A percentile compares a stretch with the other conserved stretches of the same genome.
Conservation (phyloP, 2,329 filamentous ascomycete species). For the Stachybotrys elegans region DNA sequence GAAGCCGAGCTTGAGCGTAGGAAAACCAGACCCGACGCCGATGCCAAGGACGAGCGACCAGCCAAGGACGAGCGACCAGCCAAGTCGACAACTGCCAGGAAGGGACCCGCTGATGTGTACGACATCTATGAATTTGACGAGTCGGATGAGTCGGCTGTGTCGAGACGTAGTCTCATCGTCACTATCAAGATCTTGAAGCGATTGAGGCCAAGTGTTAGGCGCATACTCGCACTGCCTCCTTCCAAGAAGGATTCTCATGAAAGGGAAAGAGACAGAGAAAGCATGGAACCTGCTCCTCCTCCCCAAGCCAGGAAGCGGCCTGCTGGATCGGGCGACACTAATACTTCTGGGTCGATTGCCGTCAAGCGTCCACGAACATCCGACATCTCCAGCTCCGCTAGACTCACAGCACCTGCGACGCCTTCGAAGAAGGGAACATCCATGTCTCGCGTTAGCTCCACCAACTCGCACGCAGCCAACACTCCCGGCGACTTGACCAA, state of each 20-base stretch:
- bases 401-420: slow-evolving; percentile 39
- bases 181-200: slow-evolving; percentile 44
- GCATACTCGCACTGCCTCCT: slow-evolving; percentile 39
- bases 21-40: slow-evolving; percentile 22
- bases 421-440: slow-evolving; percentile 45
- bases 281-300: slow-evolving; percentile 31
- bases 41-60: slow-evolving; percentile 8
- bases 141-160: slow-evolving; percentile 17
- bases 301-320: slow-evolving; percentile 45
- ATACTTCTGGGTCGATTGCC: slow-evolving; percentile 27
- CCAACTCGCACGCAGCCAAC: slow-evolving; percentile 42
- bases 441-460: slow-evolving; percentile 51
- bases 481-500: slow-evolving; percentile 43
- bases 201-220: slow-evolving; percentile 37
- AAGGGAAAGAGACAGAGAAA: slow-evolving; percentile 31
- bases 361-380: slow-evolving; percentile 38
- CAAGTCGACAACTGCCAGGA: slow-evolving; percentile 17
- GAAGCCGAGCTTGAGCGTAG: slow-evolving; percentile 33
- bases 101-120: slow-evolving; percentile 19
- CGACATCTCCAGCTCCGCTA: slow-evolving; percentile 29
- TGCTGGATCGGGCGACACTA: slow-evolving; percentile 26
- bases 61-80: too few relatives aligned
- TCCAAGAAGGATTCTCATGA: not conserved
- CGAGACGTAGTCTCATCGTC: slow-evolving; percentile 32
- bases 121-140: too few relatives aligned